Conservation (phyloP, 2,329 filamentous ascomycete species). For the Mollisia scopiformis region DNA sequence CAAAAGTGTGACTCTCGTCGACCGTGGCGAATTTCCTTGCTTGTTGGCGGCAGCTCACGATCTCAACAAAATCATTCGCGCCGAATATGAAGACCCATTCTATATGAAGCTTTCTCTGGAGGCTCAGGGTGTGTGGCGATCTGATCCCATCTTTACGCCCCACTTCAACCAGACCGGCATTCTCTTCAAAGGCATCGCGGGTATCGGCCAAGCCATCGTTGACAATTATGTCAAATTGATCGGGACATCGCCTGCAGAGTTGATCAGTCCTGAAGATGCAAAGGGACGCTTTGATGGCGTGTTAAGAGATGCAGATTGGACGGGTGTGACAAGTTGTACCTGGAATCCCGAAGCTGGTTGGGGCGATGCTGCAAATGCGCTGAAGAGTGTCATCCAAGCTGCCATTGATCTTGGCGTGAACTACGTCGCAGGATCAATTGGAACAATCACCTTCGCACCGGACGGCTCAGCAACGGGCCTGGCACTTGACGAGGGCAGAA, state of each 20-base stretch:
- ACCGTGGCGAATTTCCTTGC: conserved; percentile 7
- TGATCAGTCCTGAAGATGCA: neutral
- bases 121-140: neutral
- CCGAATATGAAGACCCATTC: conserved; percentile 60
- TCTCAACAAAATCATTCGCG: conserved; percentile 62
- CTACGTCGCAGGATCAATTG: neutral
- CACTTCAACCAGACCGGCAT: neutral
- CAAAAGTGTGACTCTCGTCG: neutral
- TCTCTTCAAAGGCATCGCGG: neutral
- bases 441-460: neutral
- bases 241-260: neutral
- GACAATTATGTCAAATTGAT: neutral
- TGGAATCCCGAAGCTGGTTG: neutral
- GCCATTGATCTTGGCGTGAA: neutral
- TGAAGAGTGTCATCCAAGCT: neutral
- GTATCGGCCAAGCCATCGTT: neutral
- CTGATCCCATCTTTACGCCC: neutral
- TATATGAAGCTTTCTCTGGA: conserved; percentile 54
- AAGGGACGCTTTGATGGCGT: neutral
- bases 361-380: neutral
- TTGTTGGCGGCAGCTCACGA: conserved; percentile 56
- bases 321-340: neutral
- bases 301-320: neutral
- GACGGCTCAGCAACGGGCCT: no score
- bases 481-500: neutral